phyloP scores from a whole-genome alignment of 169 alveolate species.

The Neospora caninum region DNA sequence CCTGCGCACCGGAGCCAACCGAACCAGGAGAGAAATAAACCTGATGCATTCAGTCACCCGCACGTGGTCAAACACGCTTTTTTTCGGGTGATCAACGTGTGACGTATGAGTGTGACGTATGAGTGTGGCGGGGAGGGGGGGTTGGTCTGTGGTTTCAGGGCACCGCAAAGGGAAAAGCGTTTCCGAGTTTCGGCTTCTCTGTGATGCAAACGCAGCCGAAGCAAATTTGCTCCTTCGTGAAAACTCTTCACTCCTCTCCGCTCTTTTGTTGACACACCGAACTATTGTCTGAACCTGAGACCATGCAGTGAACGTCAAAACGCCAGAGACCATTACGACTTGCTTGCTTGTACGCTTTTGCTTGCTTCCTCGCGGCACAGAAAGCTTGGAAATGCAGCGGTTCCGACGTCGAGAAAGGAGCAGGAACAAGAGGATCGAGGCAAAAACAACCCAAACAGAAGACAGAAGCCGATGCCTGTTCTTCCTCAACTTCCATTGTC shows the following conservation, averaged over 20 bases:
- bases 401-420: background rate
- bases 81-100: no score
- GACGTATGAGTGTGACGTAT: no score
- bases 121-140: no score
- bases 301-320: slow-evolving; percentile 5
- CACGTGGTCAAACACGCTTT: no score
- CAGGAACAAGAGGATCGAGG: background rate
- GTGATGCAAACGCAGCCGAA: background rate
- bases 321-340: background rate
- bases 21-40: no score
- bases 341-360: background rate
- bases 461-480: background rate
- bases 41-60: no score
- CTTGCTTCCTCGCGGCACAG: background rate
- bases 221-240: background rate
- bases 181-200: no score
- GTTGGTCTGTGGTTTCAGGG: no score
- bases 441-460: background rate
- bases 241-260: background rate
- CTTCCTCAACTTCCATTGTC: background rate
- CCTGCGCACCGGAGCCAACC: no score
- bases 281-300: background rate
- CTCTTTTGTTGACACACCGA: background rate
- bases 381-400: background rate
- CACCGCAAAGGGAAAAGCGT: no score